Percentiles rank a stretch among this genome's conserved stretches.
phyloP scores from a whole-genome alignment of 495 filamentous ascomycete genomes.

The Aspergillus avenaceus region DNA sequence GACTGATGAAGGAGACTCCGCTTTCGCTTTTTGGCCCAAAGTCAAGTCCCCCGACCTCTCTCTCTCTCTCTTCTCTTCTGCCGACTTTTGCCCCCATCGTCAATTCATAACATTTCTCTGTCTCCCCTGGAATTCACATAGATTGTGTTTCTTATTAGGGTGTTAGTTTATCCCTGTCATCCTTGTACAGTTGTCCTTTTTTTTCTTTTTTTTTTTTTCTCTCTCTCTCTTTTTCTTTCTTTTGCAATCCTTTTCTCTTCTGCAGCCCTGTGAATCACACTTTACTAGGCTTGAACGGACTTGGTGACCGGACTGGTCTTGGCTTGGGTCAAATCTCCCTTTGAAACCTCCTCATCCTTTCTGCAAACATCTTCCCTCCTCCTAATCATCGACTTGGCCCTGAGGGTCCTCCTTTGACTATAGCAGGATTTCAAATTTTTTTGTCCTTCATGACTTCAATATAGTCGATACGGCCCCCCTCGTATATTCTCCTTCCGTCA shows the following conservation, averaged over 20 bases:
- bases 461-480: constrained; percentile 1
- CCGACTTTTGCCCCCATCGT: background rate
- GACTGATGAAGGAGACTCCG: background rate
- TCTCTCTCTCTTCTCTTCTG: background rate
- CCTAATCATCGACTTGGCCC: constrained; percentile 1
- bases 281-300: constrained; percentile 15
- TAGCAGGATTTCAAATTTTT: background rate
- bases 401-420: constrained; percentile 6
- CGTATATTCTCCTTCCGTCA: background rate
- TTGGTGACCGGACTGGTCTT: constrained; percentile 14
- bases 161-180: background rate
- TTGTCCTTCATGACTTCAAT: constrained; percentile 10
- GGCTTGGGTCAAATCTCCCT: constrained; percentile 18
- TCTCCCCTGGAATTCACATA: background rate
- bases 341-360: constrained; percentile 6
- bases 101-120: background rate
- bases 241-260: background rate
- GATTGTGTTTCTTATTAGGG: background rate
- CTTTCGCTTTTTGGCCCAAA: constrained; percentile 3
- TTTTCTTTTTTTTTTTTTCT: background rate
- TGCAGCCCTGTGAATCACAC: constrained; percentile 8
- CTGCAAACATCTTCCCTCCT: constrained; percentile 6
- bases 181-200: background rate
- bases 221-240: background rate
- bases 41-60: background rate